Evolutionary conservation across 352 stramenopile genomes (phyloP), one percentile per base, ranked within the genome.

Genomic region (Globisporangium iwayamae): DNA sequence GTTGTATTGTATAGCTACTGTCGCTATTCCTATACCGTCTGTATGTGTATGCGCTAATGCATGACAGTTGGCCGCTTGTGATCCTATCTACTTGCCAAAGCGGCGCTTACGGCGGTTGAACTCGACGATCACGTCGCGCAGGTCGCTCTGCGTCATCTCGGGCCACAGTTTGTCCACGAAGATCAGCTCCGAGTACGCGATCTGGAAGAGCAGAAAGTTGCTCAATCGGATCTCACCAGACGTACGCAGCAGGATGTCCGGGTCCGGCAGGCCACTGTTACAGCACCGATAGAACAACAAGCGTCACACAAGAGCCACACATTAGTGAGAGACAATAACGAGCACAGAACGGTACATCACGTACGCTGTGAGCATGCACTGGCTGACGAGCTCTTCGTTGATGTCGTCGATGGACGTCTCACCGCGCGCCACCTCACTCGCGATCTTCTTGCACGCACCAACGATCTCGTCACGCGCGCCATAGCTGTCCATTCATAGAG

Each of bases 191-290:
- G 94, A 75, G 81, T 99, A 98, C 32, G 95, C 95, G 50, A 91
- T 85, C 72, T 99, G 94, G 80, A 89, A 99, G 8, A 99, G 73
- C 51, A 99, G 68, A 70, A 99, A 99, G 73, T 99, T 99, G 73
- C 89, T 98, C 50, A 99, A 81, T 51, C 97, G 90, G 56, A 86
- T 71, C 71, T 99, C 96, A 16, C 97, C 97, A 43, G 92, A 97
- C 11, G 96, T 99, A 28, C 97, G 90, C 55, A 99, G 87, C 22
- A 99, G 75, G 22, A 99, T 73, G 66, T 99, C 96, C 6, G 96
- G 95, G 68, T 98, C 90, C 10, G 89, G 91, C 32, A 98, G 63
- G 3, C 74, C 74, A 3, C 92, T 98, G 48, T 30, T 16, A 48
- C 54, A 76, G 5, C 81, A 61, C 34, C 10, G 62, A n/a, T 58